Evolutionary conservation across 192 early-diverging fungal species (phyloP), one percentile per base, ranked within the genome.

Genomic region (Entomortierella parvispora): DNA sequence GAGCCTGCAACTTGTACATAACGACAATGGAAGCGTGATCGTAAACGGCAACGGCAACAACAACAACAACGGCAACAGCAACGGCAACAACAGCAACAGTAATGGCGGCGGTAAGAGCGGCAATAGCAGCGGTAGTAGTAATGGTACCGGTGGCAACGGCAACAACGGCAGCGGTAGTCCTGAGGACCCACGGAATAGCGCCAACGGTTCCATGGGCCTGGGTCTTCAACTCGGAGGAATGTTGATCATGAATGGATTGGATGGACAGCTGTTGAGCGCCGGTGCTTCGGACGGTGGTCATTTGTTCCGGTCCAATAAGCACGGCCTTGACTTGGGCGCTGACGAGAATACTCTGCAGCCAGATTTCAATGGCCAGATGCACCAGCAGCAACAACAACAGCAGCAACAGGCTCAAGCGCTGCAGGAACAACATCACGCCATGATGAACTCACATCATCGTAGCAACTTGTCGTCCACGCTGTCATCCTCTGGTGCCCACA

Each of bases 1-100:
- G 1, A 29, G 54, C 3, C 61, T 77, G 45, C 74, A 77, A 58
- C 65, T 77, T 77, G 74, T 77, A 68, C 52, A 77, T 68, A 77
- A 56, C 58, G 74, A 77, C 32, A 77, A 77, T 32, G 22, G 47
- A 34, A 28, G 28, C 12, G 8, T 7, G 26, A 34, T 25, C 18
- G 43, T 15, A 3, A 31, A 26, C 28, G 29, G 51, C 17, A 31
- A 18, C 22, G 47, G 47, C n/a, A 49, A n/a, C n/a, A n/a, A n/a
- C n/a, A n/a, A n/a, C n/a, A n/a, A n/a, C n/a, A n/a, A 34, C 26
- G 40, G 56, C 22, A 65, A 53, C 43, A 34, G 51, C 2, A 50
- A 34, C 26, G 40, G 56, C 22, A 65, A 53, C 43, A 34, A 45
- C 2, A 50, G 22, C 32, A 32, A 6, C 58, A 60, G 31, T 14